A percentile compares a stretch with the other conserved stretches of the same genome.
Conservation (phyloP, 2,329 filamentous ascomycete genomes). For the Teratosphaeria destructans region DNA sequence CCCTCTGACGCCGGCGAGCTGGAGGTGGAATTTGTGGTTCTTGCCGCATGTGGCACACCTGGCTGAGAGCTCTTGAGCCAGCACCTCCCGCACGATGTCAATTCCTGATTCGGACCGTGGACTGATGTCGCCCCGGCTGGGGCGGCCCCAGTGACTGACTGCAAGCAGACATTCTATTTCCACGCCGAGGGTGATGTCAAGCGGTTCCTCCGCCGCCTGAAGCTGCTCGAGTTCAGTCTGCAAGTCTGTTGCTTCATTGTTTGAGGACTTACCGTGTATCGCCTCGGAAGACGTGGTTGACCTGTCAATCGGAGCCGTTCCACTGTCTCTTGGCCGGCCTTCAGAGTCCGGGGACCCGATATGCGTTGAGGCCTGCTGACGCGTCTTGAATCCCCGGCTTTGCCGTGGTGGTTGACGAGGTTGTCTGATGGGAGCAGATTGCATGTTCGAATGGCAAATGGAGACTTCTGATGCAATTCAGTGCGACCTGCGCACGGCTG, state of each 20-base stretch:
- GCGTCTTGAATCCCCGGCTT: background rate
- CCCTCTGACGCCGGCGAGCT: background rate
- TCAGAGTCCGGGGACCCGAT: background rate
- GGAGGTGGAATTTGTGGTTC: background rate
- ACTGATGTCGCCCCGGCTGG: background rate
- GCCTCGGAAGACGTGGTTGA: background rate
- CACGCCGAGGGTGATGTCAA: background rate
- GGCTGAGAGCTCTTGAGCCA: background rate
- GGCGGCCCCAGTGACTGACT: background rate
- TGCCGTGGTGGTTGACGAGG: background rate
- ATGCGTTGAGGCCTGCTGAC: background rate
- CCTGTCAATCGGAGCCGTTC: background rate
- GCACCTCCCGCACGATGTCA: background rate
- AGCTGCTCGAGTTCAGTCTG: background rate
- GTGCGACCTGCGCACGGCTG: background rate
- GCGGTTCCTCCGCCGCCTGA: background rate
- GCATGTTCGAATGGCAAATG: background rate
- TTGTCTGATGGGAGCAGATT: background rate
- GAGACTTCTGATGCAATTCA: background rate
- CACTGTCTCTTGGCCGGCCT: background rate
- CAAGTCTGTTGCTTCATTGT: background rate
- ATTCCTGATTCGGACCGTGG: background rate
- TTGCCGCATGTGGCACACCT: background rate
- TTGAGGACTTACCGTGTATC: background rate
- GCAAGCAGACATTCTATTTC: constrained; percentile 1